These are phyloP conservation scores for Tolypocladium amazonense DNA, from an alignment of 2,329 filamentous ascomycete genomes.

Conservation along the genomic window DNA sequence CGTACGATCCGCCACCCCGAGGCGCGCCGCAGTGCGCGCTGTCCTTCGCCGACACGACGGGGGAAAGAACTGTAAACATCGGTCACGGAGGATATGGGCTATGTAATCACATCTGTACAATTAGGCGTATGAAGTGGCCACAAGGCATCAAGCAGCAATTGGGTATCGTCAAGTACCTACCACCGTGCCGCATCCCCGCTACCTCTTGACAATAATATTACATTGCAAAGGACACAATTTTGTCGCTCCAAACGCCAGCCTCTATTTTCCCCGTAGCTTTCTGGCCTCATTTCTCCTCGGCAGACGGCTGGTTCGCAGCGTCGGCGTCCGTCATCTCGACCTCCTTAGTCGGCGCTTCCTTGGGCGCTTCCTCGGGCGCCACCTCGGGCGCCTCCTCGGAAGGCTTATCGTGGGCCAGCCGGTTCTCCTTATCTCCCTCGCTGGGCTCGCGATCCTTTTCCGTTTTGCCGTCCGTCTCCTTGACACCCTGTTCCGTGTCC, in stretches of 20 bases:
- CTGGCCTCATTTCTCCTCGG: slow-evolving; percentile 6
- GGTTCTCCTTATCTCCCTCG: slow-evolving; percentile 39
- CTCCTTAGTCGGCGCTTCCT: slow-evolving; percentile 12
- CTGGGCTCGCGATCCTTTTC: slow-evolving; percentile 17
- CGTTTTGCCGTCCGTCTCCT: slow-evolving; percentile 14
- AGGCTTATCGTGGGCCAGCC: slow-evolving; percentile 10
- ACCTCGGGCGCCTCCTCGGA: slow-evolving; percentile 4
- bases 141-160: background rate
- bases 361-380: slow-evolving; percentile 2
- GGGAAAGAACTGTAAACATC: background rate
- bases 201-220: background rate
- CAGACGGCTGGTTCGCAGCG: slow-evolving; percentile 1
- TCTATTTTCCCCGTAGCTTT: background rate
- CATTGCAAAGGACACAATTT: background rate
- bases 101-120: background rate
- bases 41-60: background rate
- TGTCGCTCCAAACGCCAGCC: background rate
- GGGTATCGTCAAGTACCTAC: background rate
- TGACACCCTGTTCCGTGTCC: slow-evolving; percentile 11
- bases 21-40: background rate
- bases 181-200: background rate
- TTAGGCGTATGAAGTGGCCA: background rate
- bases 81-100: background rate
- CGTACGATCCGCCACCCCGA: too few species aligned
- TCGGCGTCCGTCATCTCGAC: slow-evolving; percentile 19